Evolutionary conservation across 2,329 filamentous ascomycete species (phyloP), one percentile per base, ranked within the genome.

Genomic region (Aspergillus alliaceus): DNA sequence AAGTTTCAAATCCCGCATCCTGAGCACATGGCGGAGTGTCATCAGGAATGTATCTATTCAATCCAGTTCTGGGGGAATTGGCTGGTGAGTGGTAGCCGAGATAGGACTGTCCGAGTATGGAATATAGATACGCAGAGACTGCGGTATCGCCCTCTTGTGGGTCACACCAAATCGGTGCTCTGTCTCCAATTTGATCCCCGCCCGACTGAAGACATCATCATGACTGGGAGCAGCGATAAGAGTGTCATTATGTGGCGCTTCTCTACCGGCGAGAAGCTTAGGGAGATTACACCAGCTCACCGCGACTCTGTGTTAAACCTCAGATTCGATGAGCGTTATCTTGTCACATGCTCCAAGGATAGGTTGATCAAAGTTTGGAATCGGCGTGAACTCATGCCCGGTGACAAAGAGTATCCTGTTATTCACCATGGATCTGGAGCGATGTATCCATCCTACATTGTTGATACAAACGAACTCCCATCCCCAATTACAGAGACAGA

Each of bases 281-380:
- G 93, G 67, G 86, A 86, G 56, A 84, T 98, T 31, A 81, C 81
- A 1, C 82, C 85, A 44, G 93, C 93, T 0, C 95, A 99, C 71
- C 80, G 82, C 29, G 95, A 99, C 73, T 96, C 93, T 0, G 93
- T 99, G 0, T 80, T 99, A 15, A 98, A 98, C 69, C 86, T 99
- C 56, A 86, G 90, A 59, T 99, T 98, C 64, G 93, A 98, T 70
- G 88, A 91, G 63, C 86, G 91, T 8, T 96, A 96, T 61, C 82
- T 99, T 4, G 91, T 98, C 12, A 99, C 95, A 0, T 98, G 95
- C 69, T 98, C 93, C 49, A 99, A 99, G 73, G 95, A 99, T 74
- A 96, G 93, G 74, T 89, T 89, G 0, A 96, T 99, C 80, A 97
- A 97, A 74, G 87, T 99, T 18, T 99, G 96, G 84, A 98, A 93